Evolutionary conservation across 768 basidiomycete genomes (phyloP).

Genomic region (Lentinula edodes): DNA sequence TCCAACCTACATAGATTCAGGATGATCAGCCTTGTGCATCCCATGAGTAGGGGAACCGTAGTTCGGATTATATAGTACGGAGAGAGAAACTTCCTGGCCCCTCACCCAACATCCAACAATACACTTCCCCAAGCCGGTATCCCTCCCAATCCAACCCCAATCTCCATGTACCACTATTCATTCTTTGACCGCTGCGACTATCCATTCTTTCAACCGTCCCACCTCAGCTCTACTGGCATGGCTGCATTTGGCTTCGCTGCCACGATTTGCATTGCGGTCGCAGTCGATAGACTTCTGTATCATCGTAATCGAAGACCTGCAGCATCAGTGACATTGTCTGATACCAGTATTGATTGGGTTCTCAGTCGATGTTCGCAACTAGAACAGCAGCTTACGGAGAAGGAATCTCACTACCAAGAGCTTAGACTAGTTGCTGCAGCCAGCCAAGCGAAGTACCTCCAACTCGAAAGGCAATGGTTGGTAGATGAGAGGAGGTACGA

Average conservation of each 20-base stretch:
- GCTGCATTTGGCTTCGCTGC: neutral
- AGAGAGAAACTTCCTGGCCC: neutral
- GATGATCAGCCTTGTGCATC: neutral
- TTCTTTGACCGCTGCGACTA: neutral
- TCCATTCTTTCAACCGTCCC: neutral
- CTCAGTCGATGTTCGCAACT: neutral
- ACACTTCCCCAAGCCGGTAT: no score
- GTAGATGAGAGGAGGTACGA: neutral
- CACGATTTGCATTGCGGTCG: neutral
- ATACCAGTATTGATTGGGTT: neutral
- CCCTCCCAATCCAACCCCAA: neutral
- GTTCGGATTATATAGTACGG: neutral
- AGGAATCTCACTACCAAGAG: neutral
- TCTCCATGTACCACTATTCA: neutral
- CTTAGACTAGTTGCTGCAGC: constrained; percentile 1
- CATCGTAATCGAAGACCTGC: neutral
- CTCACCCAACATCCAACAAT: neutral
- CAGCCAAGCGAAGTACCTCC: constrained; percentile 5
- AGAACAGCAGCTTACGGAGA: neutral
- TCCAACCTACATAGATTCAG: neutral
- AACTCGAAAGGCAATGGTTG: constrained; percentile 4
- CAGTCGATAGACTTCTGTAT: neutral
- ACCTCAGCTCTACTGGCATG: neutral
- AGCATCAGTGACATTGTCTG: neutral
- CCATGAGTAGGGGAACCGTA: neutral